Conservation (phyloP, 306 rosid species). For the Sindora glabra region DNA sequence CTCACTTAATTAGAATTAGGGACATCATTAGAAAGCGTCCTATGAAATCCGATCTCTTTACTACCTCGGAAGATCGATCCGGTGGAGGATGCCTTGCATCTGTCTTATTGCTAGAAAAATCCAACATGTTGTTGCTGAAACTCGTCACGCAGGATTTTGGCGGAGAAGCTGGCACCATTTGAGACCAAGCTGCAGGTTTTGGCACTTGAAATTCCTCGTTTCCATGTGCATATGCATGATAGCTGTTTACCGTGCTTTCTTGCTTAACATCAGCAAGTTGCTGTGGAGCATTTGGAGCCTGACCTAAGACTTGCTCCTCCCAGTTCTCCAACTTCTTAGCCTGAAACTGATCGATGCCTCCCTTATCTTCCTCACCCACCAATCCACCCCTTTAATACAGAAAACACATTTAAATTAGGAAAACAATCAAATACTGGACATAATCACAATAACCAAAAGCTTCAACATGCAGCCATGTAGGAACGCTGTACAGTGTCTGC, state of each 20-base stretch:
- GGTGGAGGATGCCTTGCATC: slow-evolving; percentile 44
- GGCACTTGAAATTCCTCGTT: slow-evolving; percentile 38
- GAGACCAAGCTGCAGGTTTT: slow-evolving; percentile 50
- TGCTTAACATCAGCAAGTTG: slow-evolving; percentile 58
- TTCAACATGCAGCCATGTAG: not conserved
- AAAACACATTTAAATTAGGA: not conserved
- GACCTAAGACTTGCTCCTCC: slow-evolving; percentile 50
- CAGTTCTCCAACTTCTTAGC: slow-evolving; percentile 57
- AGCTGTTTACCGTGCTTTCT: slow-evolving; percentile 41
- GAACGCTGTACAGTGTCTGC: too few species aligned
- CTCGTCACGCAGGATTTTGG: slow-evolving; percentile 72
- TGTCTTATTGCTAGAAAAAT: slow-evolving; percentile 56
- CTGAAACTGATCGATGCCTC: slow-evolving; percentile 37
- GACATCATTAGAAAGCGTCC: too few species aligned
- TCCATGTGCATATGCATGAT: slow-evolving; percentile 49
- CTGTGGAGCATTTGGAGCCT: slow-evolving; percentile 34
- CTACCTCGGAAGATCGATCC: slow-evolving; percentile 89
- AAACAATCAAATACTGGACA: too few species aligned
- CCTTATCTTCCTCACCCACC: slow-evolving; percentile 59
- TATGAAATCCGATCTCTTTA: too few species aligned
- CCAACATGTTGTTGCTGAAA: slow-evolving; percentile 75
- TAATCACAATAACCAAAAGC: too few species aligned
- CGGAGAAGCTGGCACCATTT: slow-evolving; percentile 33
- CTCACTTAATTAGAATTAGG: not conserved
- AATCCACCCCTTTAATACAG: slow-evolving; percentile 58